phyloP scores from a whole-genome alignment of 106 monocot genomes.

The Apostasia ramifera region DNA sequence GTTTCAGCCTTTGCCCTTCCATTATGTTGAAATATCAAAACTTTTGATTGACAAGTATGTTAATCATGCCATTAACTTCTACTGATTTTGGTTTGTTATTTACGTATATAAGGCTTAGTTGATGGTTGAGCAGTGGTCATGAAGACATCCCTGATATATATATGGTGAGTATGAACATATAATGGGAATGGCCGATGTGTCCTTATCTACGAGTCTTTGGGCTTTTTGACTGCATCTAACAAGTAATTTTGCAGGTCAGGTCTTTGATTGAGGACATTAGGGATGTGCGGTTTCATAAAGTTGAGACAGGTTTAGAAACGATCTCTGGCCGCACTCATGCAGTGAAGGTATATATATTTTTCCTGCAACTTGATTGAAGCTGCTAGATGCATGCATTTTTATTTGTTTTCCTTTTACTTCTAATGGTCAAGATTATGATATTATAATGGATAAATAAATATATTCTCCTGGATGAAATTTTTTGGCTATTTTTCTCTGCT shows the following conservation, averaged over 20 bases:
- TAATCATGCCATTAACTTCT: neutral
- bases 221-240: neutral
- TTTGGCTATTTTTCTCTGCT: too few species aligned
- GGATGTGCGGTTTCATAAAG: conserved; percentile 95
- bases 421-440: too few species aligned
- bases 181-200: neutral
- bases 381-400: neutral
- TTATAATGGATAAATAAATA: too few species aligned
- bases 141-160: conserved; percentile 82
- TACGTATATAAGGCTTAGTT: conserved; percentile 13
- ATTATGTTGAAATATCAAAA: conserved; percentile 91
- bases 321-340: conserved; percentile 96
- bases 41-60: conserved; percentile 90
- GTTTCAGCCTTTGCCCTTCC: conserved; percentile 93
- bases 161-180: conserved; percentile 48
- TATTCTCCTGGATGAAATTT: too few species aligned
- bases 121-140: conserved; percentile 46
- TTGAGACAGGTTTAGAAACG: conserved; percentile 85
- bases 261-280: conserved; percentile 95
- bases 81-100: neutral
- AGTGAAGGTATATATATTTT: conserved; percentile 51
- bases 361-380: neutral
- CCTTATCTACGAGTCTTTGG: neutral
- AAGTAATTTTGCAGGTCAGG: conserved; percentile 53
- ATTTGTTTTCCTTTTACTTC: too few species aligned